Evolutionary conservation across 2,329 filamentous ascomycete species (phyloP).

Genomic region (Spiromastix sp.): DNA sequence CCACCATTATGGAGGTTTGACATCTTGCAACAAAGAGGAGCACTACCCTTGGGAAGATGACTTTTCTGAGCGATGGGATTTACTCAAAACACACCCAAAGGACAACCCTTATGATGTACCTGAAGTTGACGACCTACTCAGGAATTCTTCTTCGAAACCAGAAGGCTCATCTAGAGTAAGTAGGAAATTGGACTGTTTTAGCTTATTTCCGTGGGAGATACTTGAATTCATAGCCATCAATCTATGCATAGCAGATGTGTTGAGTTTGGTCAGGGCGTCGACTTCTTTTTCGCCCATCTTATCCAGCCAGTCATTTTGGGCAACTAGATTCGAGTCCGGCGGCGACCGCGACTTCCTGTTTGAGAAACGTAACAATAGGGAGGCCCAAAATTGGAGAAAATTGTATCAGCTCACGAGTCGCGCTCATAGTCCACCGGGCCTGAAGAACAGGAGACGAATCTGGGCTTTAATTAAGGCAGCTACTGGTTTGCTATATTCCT

Average conservation of each 20-base stretch:
- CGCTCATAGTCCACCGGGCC: too few species aligned
- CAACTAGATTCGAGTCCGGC: neutral
- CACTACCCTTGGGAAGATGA: neutral
- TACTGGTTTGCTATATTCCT: neutral
- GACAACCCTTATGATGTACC: neutral
- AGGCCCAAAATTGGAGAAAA: neutral
- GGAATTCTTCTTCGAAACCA: neutral
- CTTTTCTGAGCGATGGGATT: neutral
- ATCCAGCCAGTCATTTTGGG: constrained; percentile 1
- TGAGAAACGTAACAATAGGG: neutral
- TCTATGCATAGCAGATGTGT: neutral
- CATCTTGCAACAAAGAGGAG: neutral
- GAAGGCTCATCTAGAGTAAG: neutral
- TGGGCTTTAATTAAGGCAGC: neutral
- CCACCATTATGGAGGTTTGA: neutral
- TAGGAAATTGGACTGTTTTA: neutral
- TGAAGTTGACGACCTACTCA: neutral
- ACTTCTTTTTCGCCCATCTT: neutral
- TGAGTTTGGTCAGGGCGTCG: neutral
- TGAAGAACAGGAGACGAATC: neutral
- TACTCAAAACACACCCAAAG: too few species aligned
- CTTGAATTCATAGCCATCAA: neutral
- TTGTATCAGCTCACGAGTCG: neutral
- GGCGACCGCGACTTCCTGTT: neutral
- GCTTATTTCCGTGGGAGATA: neutral